Conservation (phyloP, 163 green algal species). For the Coccomyxa subellipsoidea region DNA sequence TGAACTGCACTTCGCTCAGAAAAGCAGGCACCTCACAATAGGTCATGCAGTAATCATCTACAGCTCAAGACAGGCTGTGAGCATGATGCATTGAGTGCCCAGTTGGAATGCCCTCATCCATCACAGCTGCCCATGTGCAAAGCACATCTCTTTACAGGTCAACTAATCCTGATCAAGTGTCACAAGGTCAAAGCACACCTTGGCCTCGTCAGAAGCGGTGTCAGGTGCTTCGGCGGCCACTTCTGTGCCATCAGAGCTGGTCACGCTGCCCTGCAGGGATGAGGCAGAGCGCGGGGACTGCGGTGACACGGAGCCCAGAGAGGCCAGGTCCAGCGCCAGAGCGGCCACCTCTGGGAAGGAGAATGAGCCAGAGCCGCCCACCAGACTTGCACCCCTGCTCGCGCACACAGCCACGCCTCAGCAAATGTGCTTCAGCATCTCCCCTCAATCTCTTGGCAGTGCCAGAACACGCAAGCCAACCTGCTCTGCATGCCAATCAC, state of each 20-base stretch:
- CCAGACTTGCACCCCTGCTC: not conserved
- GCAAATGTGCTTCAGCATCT: not conserved
- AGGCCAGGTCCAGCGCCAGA: not conserved
- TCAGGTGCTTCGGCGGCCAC: not conserved
- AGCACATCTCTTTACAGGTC: no score
- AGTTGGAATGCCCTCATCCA: no score
- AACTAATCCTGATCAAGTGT: no score
- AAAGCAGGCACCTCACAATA: no score
- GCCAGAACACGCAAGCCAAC: not conserved
- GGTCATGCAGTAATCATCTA: no score
- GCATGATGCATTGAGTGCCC: no score
- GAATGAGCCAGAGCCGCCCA: not conserved
- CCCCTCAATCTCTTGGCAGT: not conserved
- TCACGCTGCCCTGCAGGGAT: not conserved
- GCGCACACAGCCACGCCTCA: not conserved
- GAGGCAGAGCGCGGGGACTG: not conserved
- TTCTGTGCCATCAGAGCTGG: no score
- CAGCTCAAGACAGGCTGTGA: no score
- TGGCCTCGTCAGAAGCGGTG: not conserved
- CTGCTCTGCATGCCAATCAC: no score
- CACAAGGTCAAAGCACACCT: not conserved
- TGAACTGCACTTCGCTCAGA: not conserved
- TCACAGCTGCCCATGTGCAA: no score
- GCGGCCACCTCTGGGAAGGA: not conserved
- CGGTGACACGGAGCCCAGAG: not conserved